Evolutionary conservation across 2,329 filamentous ascomycete genomes (phyloP), one percentile per base, ranked within the genome.

Genomic region (Aureobasidium sp.): DNA sequence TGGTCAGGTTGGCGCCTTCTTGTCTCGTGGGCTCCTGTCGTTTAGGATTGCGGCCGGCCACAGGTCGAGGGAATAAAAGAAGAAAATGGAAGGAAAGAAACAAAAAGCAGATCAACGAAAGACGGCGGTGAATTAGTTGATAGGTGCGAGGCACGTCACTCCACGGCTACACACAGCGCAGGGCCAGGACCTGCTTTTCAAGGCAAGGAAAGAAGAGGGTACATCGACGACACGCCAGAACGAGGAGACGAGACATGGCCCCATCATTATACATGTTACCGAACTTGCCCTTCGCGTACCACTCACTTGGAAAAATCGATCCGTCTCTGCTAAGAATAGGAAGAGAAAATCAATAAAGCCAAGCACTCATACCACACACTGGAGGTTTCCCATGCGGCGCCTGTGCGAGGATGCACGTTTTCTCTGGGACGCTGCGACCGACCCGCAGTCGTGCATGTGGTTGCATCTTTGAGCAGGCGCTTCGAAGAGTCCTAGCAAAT

Each of bases 401-500:
- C 48, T 51, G 48, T 51, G 37, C 48, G 25, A 41, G 48, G 37
- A 51, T 51, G 48, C 48, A 51, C 48, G 48, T 51, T 51, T 39
- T 37, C 27, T 27, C n/a, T 40, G 17, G 48, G 22, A n/a, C 38
- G 21, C 14, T 51, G 48, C 48, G 48, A 51, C 48, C 21, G 48
- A 24, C 37, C 35, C 48, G 48, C 27, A 27, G 48, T 17, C 21
- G 27, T 41, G 48, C 48, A 51, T 51, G 27, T 32, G 48, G 48
- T 51, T 51, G 48, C 48, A 41, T 41, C 25, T 12, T 39, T 16
- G 27, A 19, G 27, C 19, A 34, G 48, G 48, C 48, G 48, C 48
- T 51, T 51, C 35, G 48, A 7, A 24, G 37, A 50, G 35, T 50
- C 35, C 22, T 50, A 16, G 44, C 44, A 39, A 49, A 49, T 38